Percentiles rank a stretch among this genome's conserved stretches.
Evolutionary conservation across 225 moss, liverwort and hornwort genomes (phyloP).

Genomic region (Straminergon stramineum): DNA sequence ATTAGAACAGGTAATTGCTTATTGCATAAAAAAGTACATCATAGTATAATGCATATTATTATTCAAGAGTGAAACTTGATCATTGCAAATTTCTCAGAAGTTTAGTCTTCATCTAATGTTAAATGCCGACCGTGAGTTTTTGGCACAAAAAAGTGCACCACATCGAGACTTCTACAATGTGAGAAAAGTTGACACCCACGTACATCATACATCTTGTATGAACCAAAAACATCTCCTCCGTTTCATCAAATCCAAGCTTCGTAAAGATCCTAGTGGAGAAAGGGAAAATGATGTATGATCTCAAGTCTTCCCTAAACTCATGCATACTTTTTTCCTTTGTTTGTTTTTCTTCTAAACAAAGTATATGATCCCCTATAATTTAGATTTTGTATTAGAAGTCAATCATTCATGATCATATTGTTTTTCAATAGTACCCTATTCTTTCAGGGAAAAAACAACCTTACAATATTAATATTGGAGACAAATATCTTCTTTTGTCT

Average conservation of each 20-base stretch:
- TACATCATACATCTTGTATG: constrained; percentile 98
- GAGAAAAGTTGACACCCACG: constrained; percentile 93
- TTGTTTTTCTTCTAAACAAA: background rate
- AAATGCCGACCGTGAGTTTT: constrained; percentile 90
- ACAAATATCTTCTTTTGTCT: too few species aligned
- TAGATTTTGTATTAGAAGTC: too few species aligned
- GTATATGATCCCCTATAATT: too few species aligned
- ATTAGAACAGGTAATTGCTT: constrained; percentile 54
- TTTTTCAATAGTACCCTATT: background rate
- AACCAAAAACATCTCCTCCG: constrained; percentile 92
- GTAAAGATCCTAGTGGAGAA: constrained; percentile 61
- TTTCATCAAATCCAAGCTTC: constrained; percentile 92
- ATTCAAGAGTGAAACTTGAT: background rate
- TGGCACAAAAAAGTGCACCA: constrained; percentile 97
- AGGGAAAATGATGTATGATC: constrained; percentile 22
- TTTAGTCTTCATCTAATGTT: constrained; percentile 92
- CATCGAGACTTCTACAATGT: constrained; percentile 95
- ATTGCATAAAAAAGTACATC: background rate
- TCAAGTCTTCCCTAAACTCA: background rate
- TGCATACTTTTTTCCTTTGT: background rate
- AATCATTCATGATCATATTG: background rate
- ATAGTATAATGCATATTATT: background rate
- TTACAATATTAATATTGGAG: background rate
- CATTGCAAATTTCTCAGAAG: constrained; percentile 32
- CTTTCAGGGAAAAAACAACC: rapidly evolving